Conservation (phyloP, 1,139 yeast species). For the Casaregolazyma suthepensis region DNA sequence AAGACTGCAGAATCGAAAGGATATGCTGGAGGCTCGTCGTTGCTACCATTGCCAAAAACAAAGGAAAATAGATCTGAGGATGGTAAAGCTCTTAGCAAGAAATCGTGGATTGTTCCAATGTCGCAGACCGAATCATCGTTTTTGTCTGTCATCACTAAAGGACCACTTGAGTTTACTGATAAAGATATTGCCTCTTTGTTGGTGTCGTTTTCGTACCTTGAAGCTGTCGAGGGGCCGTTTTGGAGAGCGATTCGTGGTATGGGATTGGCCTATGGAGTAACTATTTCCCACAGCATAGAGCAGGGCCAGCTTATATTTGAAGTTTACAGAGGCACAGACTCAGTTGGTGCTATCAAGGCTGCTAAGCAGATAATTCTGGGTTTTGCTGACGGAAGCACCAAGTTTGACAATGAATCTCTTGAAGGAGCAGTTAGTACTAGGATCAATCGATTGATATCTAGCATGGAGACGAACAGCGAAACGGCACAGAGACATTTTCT, state of each 20-base stretch:
- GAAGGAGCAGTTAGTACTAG: conserved; percentile 72
- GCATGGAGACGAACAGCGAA: conserved; percentile 47
- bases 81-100: conserved; percentile 48
- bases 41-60: conserved; percentile 46
- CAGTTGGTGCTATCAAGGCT: conserved; percentile 60
- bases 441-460: conserved; percentile 63
- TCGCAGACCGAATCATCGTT: conserved; percentile 90
- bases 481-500: conserved; percentile 63
- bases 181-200: conserved; percentile 67
- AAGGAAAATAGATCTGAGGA: conserved; percentile 48
- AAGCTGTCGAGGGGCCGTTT: conserved; percentile 92
- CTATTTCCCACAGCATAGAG: conserved; percentile 53
- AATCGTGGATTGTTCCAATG: conserved; percentile 62
- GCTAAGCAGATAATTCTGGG: conserved; percentile 64
- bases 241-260: conserved; percentile 97
- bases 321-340: conserved; percentile 81
- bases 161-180: conserved; percentile 59
- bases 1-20: conserved; percentile 4
- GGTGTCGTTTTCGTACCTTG: conserved; percentile 69
- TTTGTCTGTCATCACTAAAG: conserved; percentile 52
- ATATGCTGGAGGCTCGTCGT: neutral
- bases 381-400: conserved; percentile 46
- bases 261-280: conserved; percentile 91
- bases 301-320: conserved; percentile 60
- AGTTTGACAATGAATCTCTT: conserved; percentile 53